A percentile compares a stretch with the other conserved stretches of the same genome.
phyloP scores from a whole-genome alignment of 768 basidiomycete species.

The Amanita brunnescens region DNA sequence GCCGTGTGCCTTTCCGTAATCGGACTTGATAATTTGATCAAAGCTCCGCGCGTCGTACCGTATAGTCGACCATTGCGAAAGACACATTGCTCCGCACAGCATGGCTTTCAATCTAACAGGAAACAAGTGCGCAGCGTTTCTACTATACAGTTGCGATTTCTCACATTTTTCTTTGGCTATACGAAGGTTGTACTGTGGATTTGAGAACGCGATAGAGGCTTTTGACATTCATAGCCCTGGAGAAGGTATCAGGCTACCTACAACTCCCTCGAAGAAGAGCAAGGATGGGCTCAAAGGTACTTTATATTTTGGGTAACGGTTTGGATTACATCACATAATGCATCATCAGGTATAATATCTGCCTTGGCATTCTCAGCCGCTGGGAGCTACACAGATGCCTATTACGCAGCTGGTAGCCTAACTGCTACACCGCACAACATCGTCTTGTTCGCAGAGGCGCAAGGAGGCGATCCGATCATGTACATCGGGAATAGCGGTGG shows the following conservation, averaged over 20 bases:
- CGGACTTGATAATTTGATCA: neutral
- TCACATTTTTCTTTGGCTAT: neutral
- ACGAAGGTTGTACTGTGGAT: constrained; percentile 76
- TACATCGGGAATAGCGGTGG: constrained; percentile 22
- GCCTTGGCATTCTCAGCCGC: constrained; percentile 67
- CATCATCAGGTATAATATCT: constrained; percentile 71
- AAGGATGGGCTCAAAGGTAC: constrained; percentile 83
- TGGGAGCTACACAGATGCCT: constrained; percentile 38
- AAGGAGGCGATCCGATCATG: constrained; percentile 43
- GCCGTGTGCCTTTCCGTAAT: neutral
- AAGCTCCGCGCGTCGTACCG: constrained; percentile 88
- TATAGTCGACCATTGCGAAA: constrained; percentile 91
- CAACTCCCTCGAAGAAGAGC: constrained; percentile 67
- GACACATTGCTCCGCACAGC: constrained; percentile 79
- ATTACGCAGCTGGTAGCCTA: constrained; percentile 78
- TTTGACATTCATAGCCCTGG: constrained; percentile 74
- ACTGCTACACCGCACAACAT: constrained; percentile 48
- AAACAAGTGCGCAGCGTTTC: constrained; percentile 41
- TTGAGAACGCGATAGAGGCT: constrained; percentile 78
- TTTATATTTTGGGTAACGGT: neutral
- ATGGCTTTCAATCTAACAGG: constrained; percentile 68
- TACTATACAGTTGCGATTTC: neutral
- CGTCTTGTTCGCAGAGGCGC: constrained; percentile 56
- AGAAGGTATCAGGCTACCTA: constrained; percentile 59
- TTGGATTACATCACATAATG: neutral